Conservation (phyloP, 1,284 basidiomycete species). For the Trametes pubescens region DNA sequence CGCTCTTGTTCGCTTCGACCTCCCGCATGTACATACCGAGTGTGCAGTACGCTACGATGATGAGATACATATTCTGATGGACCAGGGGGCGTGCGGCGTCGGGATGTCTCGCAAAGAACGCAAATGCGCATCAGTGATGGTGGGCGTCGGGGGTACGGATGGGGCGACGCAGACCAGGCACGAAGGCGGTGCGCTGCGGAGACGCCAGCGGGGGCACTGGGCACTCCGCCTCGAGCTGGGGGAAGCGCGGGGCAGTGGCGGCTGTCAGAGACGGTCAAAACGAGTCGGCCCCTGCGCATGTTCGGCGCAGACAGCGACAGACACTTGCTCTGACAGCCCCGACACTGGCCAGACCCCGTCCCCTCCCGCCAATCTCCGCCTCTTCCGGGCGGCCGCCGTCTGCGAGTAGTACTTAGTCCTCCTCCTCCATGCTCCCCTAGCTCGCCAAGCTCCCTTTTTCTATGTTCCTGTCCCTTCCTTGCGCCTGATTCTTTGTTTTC, state of each 20-base stretch:
- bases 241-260: slow-evolving; percentile 26
- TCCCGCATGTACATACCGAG: slow-evolving; percentile 31
- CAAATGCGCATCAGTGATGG: slow-evolving; percentile 29
- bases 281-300: slow-evolving; percentile 17
- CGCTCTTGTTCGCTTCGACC: slow-evolving; percentile 15
- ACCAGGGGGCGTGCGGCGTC: slow-evolving; percentile 11
- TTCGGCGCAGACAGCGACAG: slow-evolving; percentile 4
- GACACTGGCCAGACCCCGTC: neutral
- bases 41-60: slow-evolving; percentile 29
- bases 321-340: neutral
- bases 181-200: slow-evolving; percentile 23
- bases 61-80: slow-evolving; percentile 31
- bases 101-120: slow-evolving; percentile 3
- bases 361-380: slow-evolving; percentile 13
- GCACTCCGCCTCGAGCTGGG: neutral
- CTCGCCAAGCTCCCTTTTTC: slow-evolving; percentile 2
- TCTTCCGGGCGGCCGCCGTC: neutral
- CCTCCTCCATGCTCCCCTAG: slow-evolving; percentile 18
- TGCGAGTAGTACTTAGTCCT: slow-evolving; percentile 19
- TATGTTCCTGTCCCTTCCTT: slow-evolving; percentile 11
- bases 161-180: slow-evolving; percentile 28
- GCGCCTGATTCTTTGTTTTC: slow-evolving; percentile 11
- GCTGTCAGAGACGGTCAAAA: slow-evolving; percentile 30
- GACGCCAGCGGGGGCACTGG: neutral
- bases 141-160: slow-evolving; percentile 19